Conservation (phyloP, 371 early-diverging fungal genomes). For the Mucor mucedo region DNA sequence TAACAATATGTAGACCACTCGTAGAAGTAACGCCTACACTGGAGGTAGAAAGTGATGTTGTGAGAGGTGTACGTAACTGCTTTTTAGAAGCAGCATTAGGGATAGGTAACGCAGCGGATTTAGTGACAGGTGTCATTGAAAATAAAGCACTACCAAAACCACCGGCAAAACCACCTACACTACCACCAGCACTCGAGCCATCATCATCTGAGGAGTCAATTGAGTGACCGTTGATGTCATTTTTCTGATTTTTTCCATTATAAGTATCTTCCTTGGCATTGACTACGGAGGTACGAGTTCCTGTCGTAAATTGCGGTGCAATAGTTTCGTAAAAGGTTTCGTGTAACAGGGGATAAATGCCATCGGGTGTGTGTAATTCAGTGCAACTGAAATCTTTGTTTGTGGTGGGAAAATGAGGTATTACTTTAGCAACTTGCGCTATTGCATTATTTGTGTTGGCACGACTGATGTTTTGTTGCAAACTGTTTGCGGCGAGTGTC, state of each 20-base stretch:
- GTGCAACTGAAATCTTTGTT: conserved; percentile 50
- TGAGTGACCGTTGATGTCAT: neutral
- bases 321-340: conserved; percentile 56
- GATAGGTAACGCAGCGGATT: conserved; percentile 45
- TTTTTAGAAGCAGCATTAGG: conserved; percentile 32
- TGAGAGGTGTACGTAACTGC: conserved; percentile 4
- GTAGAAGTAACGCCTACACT: conserved; percentile 10
- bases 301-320: conserved; percentile 54
- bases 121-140: conserved; percentile 22
- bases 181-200: neutral
- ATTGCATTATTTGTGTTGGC: conserved; percentile 9
- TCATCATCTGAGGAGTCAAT: conserved; percentile 23
- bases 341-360: conserved; percentile 55
- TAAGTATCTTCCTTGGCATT: conserved; percentile 11
- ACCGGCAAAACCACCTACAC: no score
- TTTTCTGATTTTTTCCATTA: neutral
- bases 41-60: conserved; percentile 27
- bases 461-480: conserved; percentile 21
- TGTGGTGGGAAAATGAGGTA: conserved; percentile 45
- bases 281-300: conserved; percentile 49
- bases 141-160: neutral
- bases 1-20: conserved; percentile 16
- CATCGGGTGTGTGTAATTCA: conserved; percentile 62
- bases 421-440: conserved; percentile 3
- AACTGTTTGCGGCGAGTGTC: conserved; percentile 26